These are phyloP conservation scores for Fusarium sp. DNA, from an alignment of 2,329 filamentous ascomycete species.

Conservation along the genomic window DNA sequence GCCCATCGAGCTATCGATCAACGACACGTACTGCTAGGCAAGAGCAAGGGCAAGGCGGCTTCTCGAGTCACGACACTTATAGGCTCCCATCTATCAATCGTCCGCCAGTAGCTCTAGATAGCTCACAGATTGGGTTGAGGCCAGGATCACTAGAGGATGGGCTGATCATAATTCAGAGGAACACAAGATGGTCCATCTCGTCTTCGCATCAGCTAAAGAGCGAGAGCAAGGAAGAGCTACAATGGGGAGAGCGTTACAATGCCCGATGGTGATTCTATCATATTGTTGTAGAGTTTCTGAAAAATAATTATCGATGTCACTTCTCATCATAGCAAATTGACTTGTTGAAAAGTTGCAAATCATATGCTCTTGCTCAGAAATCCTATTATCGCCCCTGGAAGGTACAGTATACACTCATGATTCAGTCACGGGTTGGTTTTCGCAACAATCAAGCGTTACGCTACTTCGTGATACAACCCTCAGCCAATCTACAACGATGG, in stretches of 20 bases:
- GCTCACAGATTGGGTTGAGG: neutral
- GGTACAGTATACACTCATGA: no score
- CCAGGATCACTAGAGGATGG: neutral
- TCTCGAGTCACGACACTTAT: conserved; percentile 2
- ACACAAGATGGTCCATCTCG: conserved; percentile 11
- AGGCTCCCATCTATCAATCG: conserved; percentile 16
- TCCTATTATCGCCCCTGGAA: no score
- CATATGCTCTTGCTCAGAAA: no score
- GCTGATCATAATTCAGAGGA: neutral
- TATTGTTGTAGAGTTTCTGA: no score
- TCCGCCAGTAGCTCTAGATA: neutral
- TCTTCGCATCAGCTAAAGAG: neutral
- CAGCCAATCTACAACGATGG: no score
- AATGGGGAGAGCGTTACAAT: neutral
- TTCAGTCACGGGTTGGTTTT: no score
- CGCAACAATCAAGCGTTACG: no score
- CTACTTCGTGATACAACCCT: no score
- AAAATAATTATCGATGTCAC: no score
- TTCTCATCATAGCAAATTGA: no score
- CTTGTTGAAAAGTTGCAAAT: no score
- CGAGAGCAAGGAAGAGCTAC: conserved; percentile 29
- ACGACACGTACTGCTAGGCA: conserved; percentile 19
- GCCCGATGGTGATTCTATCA: no score
- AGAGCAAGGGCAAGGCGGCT: conserved; percentile 2
- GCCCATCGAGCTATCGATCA: conserved; percentile 12